A percentile compares a stretch with the other conserved stretches of the same genome.
These are phyloP conservation scores for Erigeron canadensis DNA, from an alignment of 129 eudicot species.

Conservation along the genomic window DNA sequence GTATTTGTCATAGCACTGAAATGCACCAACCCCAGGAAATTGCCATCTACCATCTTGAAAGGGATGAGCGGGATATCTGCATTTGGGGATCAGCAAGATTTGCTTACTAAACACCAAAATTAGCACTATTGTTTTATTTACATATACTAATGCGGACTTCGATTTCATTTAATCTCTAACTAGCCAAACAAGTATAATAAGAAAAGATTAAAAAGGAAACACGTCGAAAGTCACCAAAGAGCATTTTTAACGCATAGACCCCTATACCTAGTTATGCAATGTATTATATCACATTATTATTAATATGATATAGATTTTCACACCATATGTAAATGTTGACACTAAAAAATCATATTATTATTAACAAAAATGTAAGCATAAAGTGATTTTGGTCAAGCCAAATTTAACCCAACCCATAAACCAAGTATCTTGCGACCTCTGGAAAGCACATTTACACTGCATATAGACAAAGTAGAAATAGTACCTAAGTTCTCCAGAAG, in stretches of 20 bases:
- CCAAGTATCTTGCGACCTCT: neutral
- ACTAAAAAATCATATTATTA: neutral
- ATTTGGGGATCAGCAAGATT: conserved; percentile 19
- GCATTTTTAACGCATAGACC: too few relatives aligned
- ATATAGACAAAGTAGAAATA: conserved; percentile 17
- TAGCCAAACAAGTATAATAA: neutral
- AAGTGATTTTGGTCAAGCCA: neutral
- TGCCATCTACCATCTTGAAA: conserved; percentile 65
- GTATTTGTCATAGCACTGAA: conserved; percentile 72
- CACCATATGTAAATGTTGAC: neutral
- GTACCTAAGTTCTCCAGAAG: conserved; percentile 72
- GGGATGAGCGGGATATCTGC: conserved; percentile 71
- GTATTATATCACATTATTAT: too few relatives aligned
- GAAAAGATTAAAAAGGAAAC: too few relatives aligned
- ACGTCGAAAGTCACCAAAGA: too few relatives aligned
- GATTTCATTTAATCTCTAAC: neutral
- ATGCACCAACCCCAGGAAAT: conserved; percentile 75
- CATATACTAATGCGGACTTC: neutral
- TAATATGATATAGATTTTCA: neutral
- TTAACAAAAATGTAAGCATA: neutral
- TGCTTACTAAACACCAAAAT: neutral
- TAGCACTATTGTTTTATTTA: neutral
- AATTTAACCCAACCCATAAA: neutral
- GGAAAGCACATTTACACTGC: neutral
- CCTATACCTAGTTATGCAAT: too few relatives aligned